Evolutionary conservation across 768 basidiomycete species (phyloP).

Genomic region (Serendipita sp.): DNA sequence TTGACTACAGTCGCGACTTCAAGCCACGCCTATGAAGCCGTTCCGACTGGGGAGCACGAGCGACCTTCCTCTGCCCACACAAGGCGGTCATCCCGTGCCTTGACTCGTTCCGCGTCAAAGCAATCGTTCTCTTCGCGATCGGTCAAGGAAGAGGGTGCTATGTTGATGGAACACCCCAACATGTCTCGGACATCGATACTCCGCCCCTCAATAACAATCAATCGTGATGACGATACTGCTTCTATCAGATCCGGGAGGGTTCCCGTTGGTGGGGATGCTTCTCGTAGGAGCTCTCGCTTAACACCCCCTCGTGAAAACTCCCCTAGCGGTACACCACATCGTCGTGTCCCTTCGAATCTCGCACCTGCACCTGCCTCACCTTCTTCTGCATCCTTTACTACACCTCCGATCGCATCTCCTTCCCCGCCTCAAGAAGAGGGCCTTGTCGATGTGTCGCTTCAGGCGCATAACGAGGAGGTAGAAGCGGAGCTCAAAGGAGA

Average conservation of each 20-base stretch:
- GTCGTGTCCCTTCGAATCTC: neutral
- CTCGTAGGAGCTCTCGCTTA: neutral
- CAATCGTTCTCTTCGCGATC: neutral
- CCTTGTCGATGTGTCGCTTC: neutral
- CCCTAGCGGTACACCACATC: neutral
- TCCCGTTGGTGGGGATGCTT: constrained; percentile 1
- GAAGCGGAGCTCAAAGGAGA: neutral
- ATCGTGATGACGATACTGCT: neutral
- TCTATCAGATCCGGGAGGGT: neutral
- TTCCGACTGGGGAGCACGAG: neutral
- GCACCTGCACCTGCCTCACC: neutral
- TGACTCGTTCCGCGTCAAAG: neutral
- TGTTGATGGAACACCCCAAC: neutral
- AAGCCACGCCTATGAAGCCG: constrained; percentile 1
- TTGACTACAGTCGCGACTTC: neutral
- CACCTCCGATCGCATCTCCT: neutral
- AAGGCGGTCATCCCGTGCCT: neutral
- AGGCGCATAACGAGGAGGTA: neutral
- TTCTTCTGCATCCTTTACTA: neutral
- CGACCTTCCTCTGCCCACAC: constrained; percentile 4
- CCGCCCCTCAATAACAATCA: neutral
- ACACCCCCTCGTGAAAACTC: neutral
- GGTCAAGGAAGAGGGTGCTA: neutral
- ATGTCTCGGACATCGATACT: neutral
- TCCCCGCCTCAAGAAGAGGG: neutral